These are phyloP conservation scores for Aphanocladium album DNA, from an alignment of 2,329 filamentous ascomycete species.

Conservation along the genomic window DNA sequence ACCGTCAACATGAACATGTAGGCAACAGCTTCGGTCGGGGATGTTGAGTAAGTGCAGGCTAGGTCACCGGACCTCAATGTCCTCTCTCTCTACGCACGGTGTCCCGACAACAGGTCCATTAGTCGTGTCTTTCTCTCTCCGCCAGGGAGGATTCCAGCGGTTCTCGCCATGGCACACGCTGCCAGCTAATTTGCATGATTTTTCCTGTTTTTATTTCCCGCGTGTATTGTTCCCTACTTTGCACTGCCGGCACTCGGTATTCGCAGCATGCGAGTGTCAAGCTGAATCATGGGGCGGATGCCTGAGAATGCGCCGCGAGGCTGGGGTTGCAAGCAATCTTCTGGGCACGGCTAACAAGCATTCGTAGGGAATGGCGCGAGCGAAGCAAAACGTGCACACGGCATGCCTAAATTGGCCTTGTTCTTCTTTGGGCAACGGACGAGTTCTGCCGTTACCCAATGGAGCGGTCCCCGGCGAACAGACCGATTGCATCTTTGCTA, in stretches of 20 bases:
- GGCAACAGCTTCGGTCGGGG: not conserved
- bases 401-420: not conserved
- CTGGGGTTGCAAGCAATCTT: no score
- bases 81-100: not conserved
- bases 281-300: not conserved
- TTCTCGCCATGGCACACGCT: no score
- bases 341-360: not conserved
- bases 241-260: not conserved
- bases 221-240: not conserved
- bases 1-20: not conserved
- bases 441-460: not conserved
- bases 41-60: not conserved
- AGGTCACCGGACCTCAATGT: not conserved
- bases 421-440: not conserved
- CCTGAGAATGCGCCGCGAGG: no score
- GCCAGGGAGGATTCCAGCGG: no score
- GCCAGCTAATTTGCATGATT: no score
- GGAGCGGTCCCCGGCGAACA: not conserved
- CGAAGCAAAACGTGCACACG: not conserved
- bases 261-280: not conserved
- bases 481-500: not conserved
- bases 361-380: not conserved
- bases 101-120: not conserved
- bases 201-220: not conserved
- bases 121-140: no score